Base-by-base conservation (phyloP, 495 filamentous ascomycete species). In the Hypoxylon subgilvum region DNA sequence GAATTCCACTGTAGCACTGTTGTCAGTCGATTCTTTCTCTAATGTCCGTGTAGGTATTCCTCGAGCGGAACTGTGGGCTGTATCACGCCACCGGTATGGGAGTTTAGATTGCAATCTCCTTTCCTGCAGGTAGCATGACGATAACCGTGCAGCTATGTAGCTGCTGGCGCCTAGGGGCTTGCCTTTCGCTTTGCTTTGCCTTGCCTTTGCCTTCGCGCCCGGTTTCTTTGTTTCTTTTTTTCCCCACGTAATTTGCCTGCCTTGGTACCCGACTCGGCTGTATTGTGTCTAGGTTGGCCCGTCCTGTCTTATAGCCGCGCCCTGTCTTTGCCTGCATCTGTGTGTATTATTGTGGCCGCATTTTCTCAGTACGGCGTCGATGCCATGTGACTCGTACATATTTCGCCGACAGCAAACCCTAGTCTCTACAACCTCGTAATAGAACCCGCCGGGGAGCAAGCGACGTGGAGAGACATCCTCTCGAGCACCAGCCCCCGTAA, bases 101-200 rank as follows among this genome's bases (percentile, higher is more conserved):
- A 28, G 18, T 13, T 23, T 22, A 41, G 23, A 52, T 35, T 50
- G 46, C 50, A 56, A 51, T 51, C 32, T 40, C 14, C 35, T 13
- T 31, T 27, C 53, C 35, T 60, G 61, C 61, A 65, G 61, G 39
- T 55, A 50, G 40, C n/a, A 55, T 59, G 55, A 60, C 61, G 61
- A 61, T 61, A 65, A 65, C 56, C 56, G 56, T 65, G 56, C 61
- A 65, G 44, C 56, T 51, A 51, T 65, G 56, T 56, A 65, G 44
- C 61, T 65, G 52, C 28, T 58, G 53, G 50, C 38, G 57, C 13
- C 41, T 49, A 47, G 19, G 47, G 60, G 52, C 48, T 53, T 44
- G 42, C 3, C 30, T n/a, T n/a, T n/a, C n/a, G n/a, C n/a, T n/a
- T n/a, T n/a, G n/a, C n/a, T n/a, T n/a, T n/a, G n/a, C n/a, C n/a